Evolutionary conservation across 805 yeast species (phyloP).

Genomic region (Ogataea trehalophila): DNA sequence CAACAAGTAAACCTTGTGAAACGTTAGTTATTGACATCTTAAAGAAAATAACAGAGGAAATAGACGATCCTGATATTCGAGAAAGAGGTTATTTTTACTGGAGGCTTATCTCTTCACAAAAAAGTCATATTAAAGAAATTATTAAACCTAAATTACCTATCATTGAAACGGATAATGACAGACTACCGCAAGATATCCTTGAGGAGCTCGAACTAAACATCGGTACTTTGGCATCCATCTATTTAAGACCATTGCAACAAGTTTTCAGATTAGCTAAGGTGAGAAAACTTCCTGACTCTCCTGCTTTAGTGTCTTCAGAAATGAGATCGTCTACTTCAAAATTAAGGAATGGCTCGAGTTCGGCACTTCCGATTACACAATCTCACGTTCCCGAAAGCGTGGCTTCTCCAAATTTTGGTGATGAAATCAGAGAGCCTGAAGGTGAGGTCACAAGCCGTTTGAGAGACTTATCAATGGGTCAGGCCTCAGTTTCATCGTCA

Average conservation of each 20-base stretch:
- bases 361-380: too few species aligned
- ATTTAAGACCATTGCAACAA: slow-evolving; percentile 75
- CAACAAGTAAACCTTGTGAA: slow-evolving; percentile 47
- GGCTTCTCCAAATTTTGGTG: not conserved
- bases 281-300: slow-evolving; percentile 44
- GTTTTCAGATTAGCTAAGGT: slow-evolving; percentile 66
- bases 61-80: slow-evolving; percentile 78
- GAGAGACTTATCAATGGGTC: not conserved
- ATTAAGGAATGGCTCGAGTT: too few species aligned
- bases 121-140: slow-evolving; percentile 40
- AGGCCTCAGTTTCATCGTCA: not conserved
- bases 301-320: slow-evolving; percentile 32
- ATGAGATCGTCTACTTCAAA: not conserved
- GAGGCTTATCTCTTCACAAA: slow-evolving; percentile 60
- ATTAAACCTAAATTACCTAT: slow-evolving; percentile 58
- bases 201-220: slow-evolving; percentile 81
- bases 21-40: slow-evolving; percentile 52
- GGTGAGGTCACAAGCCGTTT: too few species aligned
- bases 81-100: slow-evolving; percentile 84
- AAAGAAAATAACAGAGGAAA: slow-evolving; percentile 66
- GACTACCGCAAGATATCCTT: slow-evolving; percentile 60
- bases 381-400: not conserved
- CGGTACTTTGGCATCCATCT: slow-evolving; percentile 79
- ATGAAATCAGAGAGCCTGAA: not conserved
- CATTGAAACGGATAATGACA: slow-evolving; percentile 62